A percentile compares a stretch with the other conserved stretches of the same genome.
These are phyloP conservation scores for Eurotiales sp. DNA, from an alignment of 2,329 filamentous ascomycete species.

Conservation along the genomic window DNA sequence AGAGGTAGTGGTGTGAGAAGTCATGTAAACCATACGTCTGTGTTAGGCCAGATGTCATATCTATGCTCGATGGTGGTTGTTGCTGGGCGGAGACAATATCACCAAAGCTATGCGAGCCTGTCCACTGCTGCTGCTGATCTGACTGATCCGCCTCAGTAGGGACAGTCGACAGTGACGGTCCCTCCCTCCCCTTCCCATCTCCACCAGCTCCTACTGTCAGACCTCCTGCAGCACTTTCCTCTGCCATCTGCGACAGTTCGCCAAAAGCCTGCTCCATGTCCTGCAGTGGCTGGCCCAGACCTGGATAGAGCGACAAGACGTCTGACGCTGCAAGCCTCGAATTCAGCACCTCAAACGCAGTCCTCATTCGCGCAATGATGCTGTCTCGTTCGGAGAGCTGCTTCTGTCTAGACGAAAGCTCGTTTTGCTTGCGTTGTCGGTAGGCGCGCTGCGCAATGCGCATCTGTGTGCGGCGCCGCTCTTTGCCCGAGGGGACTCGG, in stretches of 20 bases:
- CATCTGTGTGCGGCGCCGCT: constrained; percentile 15
- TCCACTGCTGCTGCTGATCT: constrained; percentile 1
- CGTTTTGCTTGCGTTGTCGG: constrained; percentile 22
- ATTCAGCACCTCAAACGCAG: constrained; percentile 4
- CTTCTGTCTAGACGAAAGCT: constrained; percentile 12
- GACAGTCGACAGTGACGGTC: no score
- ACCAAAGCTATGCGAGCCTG: not conserved
- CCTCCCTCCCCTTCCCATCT: no score
- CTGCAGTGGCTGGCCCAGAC: not conserved
- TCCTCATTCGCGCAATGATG: constrained; percentile 1
- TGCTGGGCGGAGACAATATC: not conserved
- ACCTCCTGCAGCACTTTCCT: not conserved
- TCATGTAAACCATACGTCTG: not conserved
- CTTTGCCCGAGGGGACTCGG: constrained; percentile 8
- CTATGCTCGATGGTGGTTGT: not conserved
- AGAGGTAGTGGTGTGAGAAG: not conserved
- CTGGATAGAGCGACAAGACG: constrained; percentile 1
- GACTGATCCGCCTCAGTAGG: not conserved
- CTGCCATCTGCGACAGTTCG: constrained; percentile 1
- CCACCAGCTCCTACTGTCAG: not conserved
- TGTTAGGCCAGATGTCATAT: not conserved
- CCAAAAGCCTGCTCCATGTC: constrained; percentile 3
- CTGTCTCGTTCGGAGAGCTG: constrained; percentile 7
- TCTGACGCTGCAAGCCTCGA: not conserved
- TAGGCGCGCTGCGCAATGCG: constrained; percentile 22